Conservation (phyloP, 768 basidiomycete species). For the Tricholoma hemisulphureum region DNA sequence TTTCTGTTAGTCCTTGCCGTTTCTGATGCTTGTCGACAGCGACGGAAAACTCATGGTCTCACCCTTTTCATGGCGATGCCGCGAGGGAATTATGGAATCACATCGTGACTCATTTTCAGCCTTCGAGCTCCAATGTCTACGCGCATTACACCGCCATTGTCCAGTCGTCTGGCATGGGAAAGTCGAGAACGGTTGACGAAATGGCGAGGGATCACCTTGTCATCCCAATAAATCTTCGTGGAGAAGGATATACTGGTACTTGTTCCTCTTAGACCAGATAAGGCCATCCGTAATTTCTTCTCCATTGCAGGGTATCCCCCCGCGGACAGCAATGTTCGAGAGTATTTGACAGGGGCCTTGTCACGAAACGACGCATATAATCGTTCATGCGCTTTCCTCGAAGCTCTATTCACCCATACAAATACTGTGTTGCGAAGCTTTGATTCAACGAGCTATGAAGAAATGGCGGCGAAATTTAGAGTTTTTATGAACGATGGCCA, state of each 20-base stretch:
- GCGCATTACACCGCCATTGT: conserved; percentile 1
- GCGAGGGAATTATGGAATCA: neutral
- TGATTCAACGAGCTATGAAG: neutral
- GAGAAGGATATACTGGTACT: conserved; percentile 1
- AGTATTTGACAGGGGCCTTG: neutral
- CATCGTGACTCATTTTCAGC: neutral
- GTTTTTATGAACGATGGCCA: neutral
- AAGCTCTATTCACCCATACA: neutral
- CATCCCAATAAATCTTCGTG: conserved; percentile 16
- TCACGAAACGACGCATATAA: neutral
- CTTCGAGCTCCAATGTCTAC: neutral
- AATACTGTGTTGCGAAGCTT: neutral
- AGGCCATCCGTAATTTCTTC: neutral
- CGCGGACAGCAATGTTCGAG: neutral
- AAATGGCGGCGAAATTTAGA: neutral
- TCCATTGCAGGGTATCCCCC: neutral
- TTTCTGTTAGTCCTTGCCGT: neutral
- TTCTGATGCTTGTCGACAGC: neutral
- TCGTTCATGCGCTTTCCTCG: neutral
- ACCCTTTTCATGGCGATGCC: neutral
- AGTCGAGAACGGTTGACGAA: neutral
- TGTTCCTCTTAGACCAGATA: no score
- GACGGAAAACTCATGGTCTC: neutral
- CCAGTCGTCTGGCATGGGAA: conserved; percentile 19
- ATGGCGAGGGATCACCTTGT: neutral